Percentiles rank a stretch among this genome's conserved stretches.
Conservation (phyloP, 2,329 filamentous ascomycete species). For the Paraphoma chrysanthemicola region DNA sequence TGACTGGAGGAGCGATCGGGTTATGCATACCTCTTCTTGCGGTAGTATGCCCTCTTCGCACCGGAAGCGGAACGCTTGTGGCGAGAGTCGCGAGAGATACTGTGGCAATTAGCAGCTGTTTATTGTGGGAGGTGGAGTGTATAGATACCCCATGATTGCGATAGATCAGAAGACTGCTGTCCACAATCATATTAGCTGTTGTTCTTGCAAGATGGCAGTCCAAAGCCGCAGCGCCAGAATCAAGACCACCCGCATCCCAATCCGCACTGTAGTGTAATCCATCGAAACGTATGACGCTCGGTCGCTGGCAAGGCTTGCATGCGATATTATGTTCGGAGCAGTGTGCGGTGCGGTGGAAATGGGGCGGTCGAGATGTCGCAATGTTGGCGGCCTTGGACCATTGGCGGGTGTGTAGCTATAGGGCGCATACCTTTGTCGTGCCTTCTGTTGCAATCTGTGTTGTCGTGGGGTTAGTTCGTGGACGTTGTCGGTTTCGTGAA, state of each 20-base stretch:
- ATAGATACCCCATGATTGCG: conserved; percentile 61
- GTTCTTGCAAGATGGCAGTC: conserved; percentile 9
- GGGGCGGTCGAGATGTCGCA: conserved; percentile 23
- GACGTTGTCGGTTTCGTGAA: conserved; percentile 22
- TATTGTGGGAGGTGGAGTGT: conserved; percentile 7
- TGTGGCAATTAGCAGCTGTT: conserved; percentile 49
- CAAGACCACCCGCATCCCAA: conserved; percentile 1
- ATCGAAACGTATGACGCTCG: conserved; percentile 22
- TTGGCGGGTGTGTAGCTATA: conserved; percentile 11
- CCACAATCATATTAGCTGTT: conserved; percentile 37
- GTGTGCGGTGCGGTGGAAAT: conserved; percentile 7
- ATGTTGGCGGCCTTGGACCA: conserved; percentile 17
- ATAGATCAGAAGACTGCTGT: conserved; percentile 53
- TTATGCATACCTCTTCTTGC: conserved; percentile 67
- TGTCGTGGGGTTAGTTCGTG: conserved; percentile 39
- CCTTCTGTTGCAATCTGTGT: conserved; percentile 47
- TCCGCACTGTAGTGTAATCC: conserved; percentile 5
- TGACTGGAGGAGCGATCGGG: conserved; percentile 71
- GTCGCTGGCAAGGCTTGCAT: conserved; percentile 22
- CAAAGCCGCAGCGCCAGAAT: conserved; percentile 19
- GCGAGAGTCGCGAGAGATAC: conserved; percentile 99
- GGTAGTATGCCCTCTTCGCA: conserved; percentile 76
- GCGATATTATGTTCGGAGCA: conserved; percentile 28
- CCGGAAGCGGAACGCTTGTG: conserved; percentile 99
- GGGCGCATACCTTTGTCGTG: conserved; percentile 43